phyloP scores from a whole-genome alignment of 2,329 filamentous ascomycete genomes.

The Venturia oleaginea region DNA sequence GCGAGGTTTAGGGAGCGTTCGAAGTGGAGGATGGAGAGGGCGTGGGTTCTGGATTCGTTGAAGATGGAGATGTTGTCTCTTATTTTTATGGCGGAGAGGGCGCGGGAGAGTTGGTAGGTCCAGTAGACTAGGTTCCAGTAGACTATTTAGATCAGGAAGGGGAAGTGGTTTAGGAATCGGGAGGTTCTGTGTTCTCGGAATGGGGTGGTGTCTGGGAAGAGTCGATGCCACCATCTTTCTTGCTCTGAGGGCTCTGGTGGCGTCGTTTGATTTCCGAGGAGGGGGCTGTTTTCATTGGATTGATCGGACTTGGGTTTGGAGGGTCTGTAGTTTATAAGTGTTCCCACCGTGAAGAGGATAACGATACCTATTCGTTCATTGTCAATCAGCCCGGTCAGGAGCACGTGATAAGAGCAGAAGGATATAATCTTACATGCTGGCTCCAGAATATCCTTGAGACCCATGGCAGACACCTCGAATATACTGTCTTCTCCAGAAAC shows the following conservation, averaged over 20 bases:
- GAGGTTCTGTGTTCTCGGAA: background rate
- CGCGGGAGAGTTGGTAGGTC: slow-evolving; percentile 37
- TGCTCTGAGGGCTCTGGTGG: background rate
- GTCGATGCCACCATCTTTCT: background rate
- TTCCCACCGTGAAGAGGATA: background rate
- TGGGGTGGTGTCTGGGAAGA: background rate
- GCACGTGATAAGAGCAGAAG: background rate
- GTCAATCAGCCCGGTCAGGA: background rate
- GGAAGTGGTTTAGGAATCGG: slow-evolving; percentile 1
- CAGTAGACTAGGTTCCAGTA: slow-evolving; percentile 14
- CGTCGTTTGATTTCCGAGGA: background rate
- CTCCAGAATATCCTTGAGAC: slow-evolving; percentile 13
- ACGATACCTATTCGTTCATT: background rate
- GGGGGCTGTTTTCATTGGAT: background rate
- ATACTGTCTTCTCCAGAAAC: background rate
- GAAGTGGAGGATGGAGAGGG: slow-evolving; percentile 31
- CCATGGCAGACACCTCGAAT: background rate
- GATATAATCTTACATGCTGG: slow-evolving; percentile 1
- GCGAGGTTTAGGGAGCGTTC: slow-evolving; percentile 32
- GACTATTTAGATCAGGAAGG: slow-evolving; percentile 9
- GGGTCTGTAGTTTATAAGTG: background rate
- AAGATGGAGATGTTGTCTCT: slow-evolving; percentile 31
- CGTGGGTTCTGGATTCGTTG: slow-evolving; percentile 31
- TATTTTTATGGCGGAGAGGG: slow-evolving; percentile 35
- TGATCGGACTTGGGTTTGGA: background rate